Conservation (phyloP, 306 rosid species). For the Cajanus cajan region DNA sequence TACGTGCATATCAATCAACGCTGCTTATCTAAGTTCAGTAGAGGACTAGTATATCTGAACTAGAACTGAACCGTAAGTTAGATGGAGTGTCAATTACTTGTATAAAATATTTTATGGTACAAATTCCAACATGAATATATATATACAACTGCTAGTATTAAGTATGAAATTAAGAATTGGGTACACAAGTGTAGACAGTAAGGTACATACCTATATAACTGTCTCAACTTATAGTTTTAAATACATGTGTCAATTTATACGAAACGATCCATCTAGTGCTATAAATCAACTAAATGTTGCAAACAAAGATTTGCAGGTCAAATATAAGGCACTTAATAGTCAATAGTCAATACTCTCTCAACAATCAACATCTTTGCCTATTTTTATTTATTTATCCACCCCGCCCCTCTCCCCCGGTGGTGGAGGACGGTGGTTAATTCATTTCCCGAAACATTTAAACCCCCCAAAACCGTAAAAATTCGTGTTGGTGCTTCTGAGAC, state of each 20-base stretch:
- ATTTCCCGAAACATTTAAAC: neutral
- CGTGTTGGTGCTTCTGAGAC: neutral
- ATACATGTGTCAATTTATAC: neutral
- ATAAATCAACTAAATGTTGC: neutral
- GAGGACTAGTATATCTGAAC: neutral
- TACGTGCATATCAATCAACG: neutral
- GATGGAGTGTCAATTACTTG: neutral
- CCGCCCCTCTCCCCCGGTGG: neutral
- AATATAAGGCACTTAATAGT: neutral
- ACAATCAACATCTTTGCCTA: neutral
- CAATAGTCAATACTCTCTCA: neutral
- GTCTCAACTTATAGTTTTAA: neutral
- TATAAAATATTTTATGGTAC: neutral
- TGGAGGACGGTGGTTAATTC: neutral
- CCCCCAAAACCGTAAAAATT: neutral
- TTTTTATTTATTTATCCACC: neutral
- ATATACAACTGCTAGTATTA: neutral
- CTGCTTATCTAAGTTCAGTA: constrained; percentile 26
- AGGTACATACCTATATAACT: neutral
- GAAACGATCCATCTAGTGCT: too few species aligned
- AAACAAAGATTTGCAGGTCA: neutral
- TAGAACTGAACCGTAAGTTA: neutral
- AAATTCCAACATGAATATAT: neutral
- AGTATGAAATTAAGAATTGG: neutral
- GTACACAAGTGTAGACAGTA: neutral